Percentiles rank a stretch among this genome's conserved stretches.
Conservation (phyloP, 345 rosid species). For the Eucalyptus viminalis region DNA sequence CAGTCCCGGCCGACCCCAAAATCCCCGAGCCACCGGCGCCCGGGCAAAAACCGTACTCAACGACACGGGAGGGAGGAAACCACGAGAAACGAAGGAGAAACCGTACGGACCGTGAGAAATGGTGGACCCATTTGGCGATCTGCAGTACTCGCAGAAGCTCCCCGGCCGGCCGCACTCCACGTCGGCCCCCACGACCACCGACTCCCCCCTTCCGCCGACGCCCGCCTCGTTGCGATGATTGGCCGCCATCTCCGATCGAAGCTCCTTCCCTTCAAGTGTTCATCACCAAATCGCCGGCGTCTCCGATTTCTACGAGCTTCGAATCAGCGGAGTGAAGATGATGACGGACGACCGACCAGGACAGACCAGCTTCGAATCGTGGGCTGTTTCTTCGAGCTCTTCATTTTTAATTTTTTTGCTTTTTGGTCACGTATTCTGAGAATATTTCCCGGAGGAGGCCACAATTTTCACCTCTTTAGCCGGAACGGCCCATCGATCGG, state of each 20-base stretch:
- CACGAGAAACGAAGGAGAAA: background rate
- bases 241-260: conserved; percentile 14
- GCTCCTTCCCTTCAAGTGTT: background rate
- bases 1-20: background rate
- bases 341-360: background rate
- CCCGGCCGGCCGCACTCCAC: conserved; percentile 25
- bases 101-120: conserved; percentile 51
- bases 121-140: conserved; percentile 26
- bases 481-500: background rate
- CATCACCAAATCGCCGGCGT: background rate
- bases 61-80: background rate
- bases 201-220: conserved; percentile 21
- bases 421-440: background rate
- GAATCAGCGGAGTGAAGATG: background rate
- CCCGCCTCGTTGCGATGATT: conserved; percentile 41
- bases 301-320: background rate
- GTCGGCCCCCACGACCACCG: conserved; percentile 23
- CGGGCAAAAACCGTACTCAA: background rate
- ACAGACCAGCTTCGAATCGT: too few species aligned
- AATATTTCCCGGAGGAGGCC: background rate
- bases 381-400: too few species aligned
- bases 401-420: background rate
- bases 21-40: too few species aligned
- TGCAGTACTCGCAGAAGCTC: conserved; percentile 74
- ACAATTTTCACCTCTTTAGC: background rate